Evolutionary conservation across 306 rosid species (phyloP).

Genomic region (Arachis hypogaea): DNA sequence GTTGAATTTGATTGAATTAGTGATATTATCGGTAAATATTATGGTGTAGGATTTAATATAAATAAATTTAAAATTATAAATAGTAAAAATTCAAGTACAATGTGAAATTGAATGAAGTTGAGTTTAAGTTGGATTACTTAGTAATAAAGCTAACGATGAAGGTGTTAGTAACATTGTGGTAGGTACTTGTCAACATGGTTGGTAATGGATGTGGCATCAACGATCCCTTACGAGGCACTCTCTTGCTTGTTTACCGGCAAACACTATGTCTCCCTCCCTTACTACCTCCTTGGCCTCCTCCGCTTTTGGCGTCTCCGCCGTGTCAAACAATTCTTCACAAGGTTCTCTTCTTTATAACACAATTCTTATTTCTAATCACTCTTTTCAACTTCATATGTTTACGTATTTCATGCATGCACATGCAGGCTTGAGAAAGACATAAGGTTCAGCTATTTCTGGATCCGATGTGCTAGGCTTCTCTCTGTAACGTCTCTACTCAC

Average conservation of each 20-base stretch:
- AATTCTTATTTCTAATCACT: too few species aligned
- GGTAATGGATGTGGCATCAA: slow-evolving; percentile 88
- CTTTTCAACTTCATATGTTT: too few species aligned
- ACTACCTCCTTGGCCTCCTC: slow-evolving; percentile 70
- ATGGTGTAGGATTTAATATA: too few species aligned
- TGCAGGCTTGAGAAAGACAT: slow-evolving; percentile 96
- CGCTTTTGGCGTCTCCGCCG: slow-evolving; percentile 87
- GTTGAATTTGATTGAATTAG: too few species aligned
- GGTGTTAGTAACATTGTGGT: not conserved
- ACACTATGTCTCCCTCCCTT: slow-evolving; percentile 53
- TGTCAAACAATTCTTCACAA: slow-evolving; percentile 79
- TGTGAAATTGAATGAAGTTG: too few species aligned
- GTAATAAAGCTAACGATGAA: too few species aligned
- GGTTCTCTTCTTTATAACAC: slow-evolving; percentile 44
- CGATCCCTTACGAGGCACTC: slow-evolving; percentile 71
- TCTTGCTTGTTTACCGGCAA: slow-evolving; percentile 63
- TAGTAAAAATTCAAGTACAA: too few species aligned
- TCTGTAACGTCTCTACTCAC: slow-evolving; percentile 51
- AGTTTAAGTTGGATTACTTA: too few species aligned
- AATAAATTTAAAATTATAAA: too few species aligned
- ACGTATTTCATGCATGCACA: too few species aligned
- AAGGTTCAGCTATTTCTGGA: slow-evolving; percentile 87
- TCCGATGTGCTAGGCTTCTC: slow-evolving; percentile 81
- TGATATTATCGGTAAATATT: too few species aligned
- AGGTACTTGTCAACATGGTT: slow-evolving; percentile 95